Evolutionary conservation across 352 stramenopile genomes (phyloP).

Genomic region (Thraustotheca clavata): DNA sequence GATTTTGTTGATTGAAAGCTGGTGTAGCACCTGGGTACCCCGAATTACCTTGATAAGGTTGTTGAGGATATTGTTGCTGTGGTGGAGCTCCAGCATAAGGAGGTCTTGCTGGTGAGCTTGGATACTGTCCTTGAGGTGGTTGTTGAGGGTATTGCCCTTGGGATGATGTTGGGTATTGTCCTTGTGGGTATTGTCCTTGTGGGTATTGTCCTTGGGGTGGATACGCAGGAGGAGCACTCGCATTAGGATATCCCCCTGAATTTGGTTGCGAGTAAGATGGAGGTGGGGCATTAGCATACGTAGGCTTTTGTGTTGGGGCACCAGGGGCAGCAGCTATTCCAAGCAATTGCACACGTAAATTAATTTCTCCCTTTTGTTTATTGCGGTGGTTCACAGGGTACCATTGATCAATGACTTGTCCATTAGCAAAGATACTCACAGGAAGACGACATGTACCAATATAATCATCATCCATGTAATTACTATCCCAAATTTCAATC

Average conservation of each 20-base stretch:
- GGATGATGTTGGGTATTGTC: conserved; percentile 21
- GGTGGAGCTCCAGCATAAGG: conserved; percentile 15
- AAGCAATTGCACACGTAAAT: conserved; percentile 65
- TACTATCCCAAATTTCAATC: conserved; percentile 80
- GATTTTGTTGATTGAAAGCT: background rate
- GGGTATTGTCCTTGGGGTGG: conserved; percentile 19
- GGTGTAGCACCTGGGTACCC: background rate
- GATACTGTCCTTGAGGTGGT: too few relatives aligned
- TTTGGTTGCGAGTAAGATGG: background rate
- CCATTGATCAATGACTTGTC: conserved; percentile 67
- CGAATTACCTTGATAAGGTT: background rate
- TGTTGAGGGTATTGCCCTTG: background rate
- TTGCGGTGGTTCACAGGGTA: conserved; percentile 65
- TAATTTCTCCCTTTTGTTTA: conserved; percentile 61
- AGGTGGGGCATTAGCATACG: conserved; percentile 10
- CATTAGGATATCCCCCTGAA: background rate
- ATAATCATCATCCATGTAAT: conserved; percentile 58
- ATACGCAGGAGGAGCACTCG: conserved; percentile 7
- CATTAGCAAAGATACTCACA: conserved; percentile 62
- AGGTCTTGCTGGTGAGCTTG: background rate
- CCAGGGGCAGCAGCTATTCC: conserved; percentile 13
- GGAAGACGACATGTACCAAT: conserved; percentile 67
- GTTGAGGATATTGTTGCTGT: background rate
- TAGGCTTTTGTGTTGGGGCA: conserved; percentile 11
- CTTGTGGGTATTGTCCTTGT: conserved; percentile 28